Conservation (phyloP, 169 alveolate species). For the Plasmodium fragile region DNA sequence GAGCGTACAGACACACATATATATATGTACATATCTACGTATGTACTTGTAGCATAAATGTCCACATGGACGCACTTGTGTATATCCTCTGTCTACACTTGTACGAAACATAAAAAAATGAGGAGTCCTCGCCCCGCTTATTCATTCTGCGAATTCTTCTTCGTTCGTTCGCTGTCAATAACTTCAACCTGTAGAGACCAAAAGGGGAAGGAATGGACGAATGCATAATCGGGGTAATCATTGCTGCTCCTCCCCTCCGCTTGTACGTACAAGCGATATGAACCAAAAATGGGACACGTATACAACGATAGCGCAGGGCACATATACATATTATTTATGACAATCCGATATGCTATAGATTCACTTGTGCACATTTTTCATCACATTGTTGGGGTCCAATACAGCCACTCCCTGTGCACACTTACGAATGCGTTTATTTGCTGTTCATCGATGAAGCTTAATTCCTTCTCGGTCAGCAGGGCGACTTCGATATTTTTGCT, state of each 20-base stretch:
- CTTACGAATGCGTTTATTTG: slow-evolving; percentile 77
- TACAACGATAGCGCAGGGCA: not conserved
- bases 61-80: not conserved
- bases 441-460: slow-evolving; percentile 80
- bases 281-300: not conserved
- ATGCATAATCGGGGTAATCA: not conserved
- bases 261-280: not conserved
- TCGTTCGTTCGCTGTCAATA: slow-evolving; percentile 63
- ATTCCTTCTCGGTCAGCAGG: slow-evolving; percentile 83
- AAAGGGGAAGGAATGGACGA: not conserved
- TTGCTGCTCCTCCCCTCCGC: not conserved
- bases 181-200: slow-evolving; percentile 49
- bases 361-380: not conserved
- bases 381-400: not conserved
- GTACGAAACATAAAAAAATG: slow-evolving; percentile 48
- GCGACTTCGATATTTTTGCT: slow-evolving; percentile 92
- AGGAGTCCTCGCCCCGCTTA: not conserved
- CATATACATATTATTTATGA: not conserved
- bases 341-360: not conserved
- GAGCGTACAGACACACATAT: not conserved
- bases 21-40: slow-evolving; percentile 15
- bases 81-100: not conserved
- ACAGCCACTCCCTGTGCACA: not conserved
- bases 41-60: not conserved
- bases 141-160: slow-evolving; percentile 46